A percentile compares a stretch with the other conserved stretches of the same genome.
Evolutionary conservation across 768 basidiomycete species (phyloP).

Genomic region (Mrakia hoshinonis): DNA sequence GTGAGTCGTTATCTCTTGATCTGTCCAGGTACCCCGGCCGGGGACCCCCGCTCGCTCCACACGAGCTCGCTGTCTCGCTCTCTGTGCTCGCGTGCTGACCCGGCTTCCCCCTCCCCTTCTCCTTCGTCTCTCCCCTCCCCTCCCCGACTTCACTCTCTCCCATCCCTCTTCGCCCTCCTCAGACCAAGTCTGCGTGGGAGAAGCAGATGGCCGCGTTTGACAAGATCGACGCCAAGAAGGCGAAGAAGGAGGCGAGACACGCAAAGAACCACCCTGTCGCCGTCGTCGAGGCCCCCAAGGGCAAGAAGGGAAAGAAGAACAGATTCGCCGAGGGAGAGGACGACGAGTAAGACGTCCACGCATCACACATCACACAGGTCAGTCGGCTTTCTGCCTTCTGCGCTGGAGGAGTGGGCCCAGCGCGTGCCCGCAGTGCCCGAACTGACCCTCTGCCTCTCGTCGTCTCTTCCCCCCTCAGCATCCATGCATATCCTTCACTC

Average conservation of each 20-base stretch:
- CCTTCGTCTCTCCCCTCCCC: not conserved
- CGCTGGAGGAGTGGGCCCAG: too few relatives aligned
- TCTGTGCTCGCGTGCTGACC: too few relatives aligned
- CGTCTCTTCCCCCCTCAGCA: too few relatives aligned
- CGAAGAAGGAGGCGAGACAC: slow-evolving; percentile 9
- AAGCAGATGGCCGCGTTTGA: slow-evolving; percentile 17
- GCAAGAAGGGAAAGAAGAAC: not conserved
- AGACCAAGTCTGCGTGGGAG: slow-evolving; percentile 11
- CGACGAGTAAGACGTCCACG: not conserved
- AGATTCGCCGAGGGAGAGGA: not conserved
- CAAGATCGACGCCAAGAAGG: slow-evolving; percentile 7
- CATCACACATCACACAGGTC: too few relatives aligned
- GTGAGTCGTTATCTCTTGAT: not conserved
- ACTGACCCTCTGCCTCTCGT: too few relatives aligned
- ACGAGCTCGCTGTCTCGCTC: too few relatives aligned
- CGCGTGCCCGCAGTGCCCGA: too few relatives aligned
- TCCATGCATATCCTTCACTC: too few relatives aligned
- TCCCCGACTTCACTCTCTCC: not conserved
- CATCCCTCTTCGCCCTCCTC: too few relatives aligned
- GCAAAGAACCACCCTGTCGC: not conserved
- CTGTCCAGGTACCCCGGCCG: not conserved
- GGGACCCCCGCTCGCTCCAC: too few relatives aligned
- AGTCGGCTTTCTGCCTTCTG: too few relatives aligned
- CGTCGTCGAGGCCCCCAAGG: slow-evolving; percentile 1
- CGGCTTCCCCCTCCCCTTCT: too few relatives aligned